Evolutionary conservation across 1,139 yeast species (phyloP), one percentile per base, ranked within the genome.

Genomic region (Fermentozyma sake): DNA sequence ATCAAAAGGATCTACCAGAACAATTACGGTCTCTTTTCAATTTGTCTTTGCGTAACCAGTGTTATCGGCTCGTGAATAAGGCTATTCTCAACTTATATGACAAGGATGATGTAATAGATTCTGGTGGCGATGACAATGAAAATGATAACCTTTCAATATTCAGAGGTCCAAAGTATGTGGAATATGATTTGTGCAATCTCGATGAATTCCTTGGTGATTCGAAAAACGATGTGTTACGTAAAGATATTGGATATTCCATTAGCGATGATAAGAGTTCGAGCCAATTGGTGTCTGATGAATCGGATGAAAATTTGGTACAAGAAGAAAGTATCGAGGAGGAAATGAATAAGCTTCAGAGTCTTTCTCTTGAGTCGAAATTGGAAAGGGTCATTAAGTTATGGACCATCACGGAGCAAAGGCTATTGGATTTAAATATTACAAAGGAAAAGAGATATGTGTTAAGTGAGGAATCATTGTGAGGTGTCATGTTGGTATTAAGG

Each of bases 31-130:
- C 58, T 15, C 48, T 79, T 18, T 68, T 79, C 41, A 72, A 79
- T 29, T 50, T 74, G 20, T 66, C 75, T 10, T 46, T 78, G 34
- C 57, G 87, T 31, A 58, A 63, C 15, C 76, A 74, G 37, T 74
- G 83, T 35, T 76, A 79, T 18, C 61, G 72, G 23, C 51, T 76
- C 27, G 80, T 79, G 2, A 79, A 80, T 46, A 65, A 68, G 34
- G 70, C 64, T 3, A 68, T 65, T 13, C 49, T 66, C 30, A 53
- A 54, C 34, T 41, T 56, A 26, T 50, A 47, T 21, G 38, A 37
- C 22, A 41, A 36, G 7, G 39, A 32, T n/a, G 30, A 18, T 17
- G 24, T 19, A 11, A n/a, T 5, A 19, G 21, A 14, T 7, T n/a
- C 21, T n/a, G 10, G 7, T 7, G 17, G 19, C n/a, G 28, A 29